Conservation (phyloP, 2,329 filamentous ascomycete genomes). For the Calonectria hawksworthii region DNA sequence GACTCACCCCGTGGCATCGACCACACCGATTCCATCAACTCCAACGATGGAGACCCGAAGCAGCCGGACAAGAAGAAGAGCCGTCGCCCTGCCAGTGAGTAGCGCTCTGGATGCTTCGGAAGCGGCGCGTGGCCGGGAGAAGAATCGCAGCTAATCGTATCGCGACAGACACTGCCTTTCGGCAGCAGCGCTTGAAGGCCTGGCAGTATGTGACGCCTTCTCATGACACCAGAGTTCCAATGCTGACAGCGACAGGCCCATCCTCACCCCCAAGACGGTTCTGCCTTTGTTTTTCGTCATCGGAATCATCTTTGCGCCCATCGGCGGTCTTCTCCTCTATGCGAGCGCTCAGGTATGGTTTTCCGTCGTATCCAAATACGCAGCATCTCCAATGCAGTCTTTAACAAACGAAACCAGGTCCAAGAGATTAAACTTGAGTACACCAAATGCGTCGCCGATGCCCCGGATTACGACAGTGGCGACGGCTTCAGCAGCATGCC, state of each 20-base stretch:
- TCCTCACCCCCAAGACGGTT: constrained; percentile 94
- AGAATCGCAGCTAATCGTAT: constrained; percentile 35
- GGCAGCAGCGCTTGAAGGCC: constrained; percentile 96
- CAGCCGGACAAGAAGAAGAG: constrained; percentile 86
- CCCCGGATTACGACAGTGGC: constrained; percentile 57
- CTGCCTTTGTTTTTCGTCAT: constrained; percentile 92
- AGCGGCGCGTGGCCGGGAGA: constrained; percentile 5
- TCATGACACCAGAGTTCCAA: constrained; percentile 22
- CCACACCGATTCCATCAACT: constrained; percentile 67
- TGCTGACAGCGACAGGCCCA: constrained; percentile 76
- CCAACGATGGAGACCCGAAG: constrained; percentile 66
- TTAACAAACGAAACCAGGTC: constrained; percentile 67
- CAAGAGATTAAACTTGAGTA: constrained; percentile 95
- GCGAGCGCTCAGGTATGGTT: constrained; percentile 81
- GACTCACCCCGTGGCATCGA: constrained; percentile 61
- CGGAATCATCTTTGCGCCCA: constrained; percentile 92
- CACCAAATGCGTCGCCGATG: constrained; percentile 77
- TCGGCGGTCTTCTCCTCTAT: constrained; percentile 88
- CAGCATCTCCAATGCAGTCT: neutral
- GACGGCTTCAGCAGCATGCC: constrained; percentile 66
- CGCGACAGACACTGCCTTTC: constrained; percentile 87
- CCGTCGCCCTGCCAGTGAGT: constrained; percentile 88
- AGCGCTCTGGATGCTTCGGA: constrained; percentile 49
- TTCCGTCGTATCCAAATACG: neutral
- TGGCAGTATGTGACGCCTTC: constrained; percentile 82